phyloP scores from a whole-genome alignment of 352 stramenopile species.

The Pelagophyceae sp. region DNA sequence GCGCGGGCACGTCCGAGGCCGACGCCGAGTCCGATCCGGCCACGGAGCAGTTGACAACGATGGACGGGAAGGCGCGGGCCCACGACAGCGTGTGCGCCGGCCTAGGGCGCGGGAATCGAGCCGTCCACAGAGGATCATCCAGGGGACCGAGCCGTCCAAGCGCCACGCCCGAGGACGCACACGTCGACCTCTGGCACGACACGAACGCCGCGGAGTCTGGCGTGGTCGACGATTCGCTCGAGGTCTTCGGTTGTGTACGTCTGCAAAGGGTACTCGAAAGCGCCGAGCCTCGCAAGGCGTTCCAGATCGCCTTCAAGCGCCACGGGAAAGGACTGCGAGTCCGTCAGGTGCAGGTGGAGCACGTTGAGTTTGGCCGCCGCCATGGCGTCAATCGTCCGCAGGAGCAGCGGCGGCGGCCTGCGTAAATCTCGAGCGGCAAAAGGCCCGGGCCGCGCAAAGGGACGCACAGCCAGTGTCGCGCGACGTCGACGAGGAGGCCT shows the following conservation, averaged over 20 bases:
- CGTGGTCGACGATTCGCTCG: slow-evolving; percentile 43
- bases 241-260: slow-evolving; percentile 46
- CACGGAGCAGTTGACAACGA: slow-evolving; percentile 20
- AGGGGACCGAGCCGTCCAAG: too few species aligned
- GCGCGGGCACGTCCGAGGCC: slow-evolving; percentile 10
- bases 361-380: slow-evolving; percentile 43
- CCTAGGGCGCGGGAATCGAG: too few species aligned
- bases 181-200: slow-evolving; percentile 58
- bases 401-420: slow-evolving; percentile 20
- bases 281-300: slow-evolving; percentile 12
- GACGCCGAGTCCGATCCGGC: neutral
- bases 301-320: slow-evolving; percentile 23
- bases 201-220: slow-evolving; percentile 43
- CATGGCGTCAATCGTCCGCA: slow-evolving; percentile 34
- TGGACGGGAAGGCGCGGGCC: neutral
- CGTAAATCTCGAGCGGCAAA: too few species aligned
- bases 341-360: slow-evolving; percentile 45
- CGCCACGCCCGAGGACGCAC: too few species aligned
- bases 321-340: slow-evolving; percentile 41
- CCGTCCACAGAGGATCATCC: too few species aligned
- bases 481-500: slow-evolving; percentile 57
- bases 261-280: slow-evolving; percentile 29
- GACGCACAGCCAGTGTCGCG: slow-evolving; percentile 58
- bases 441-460: too few species aligned
- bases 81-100: slow-evolving; percentile 13